Conservation (phyloP, 331 rosid genomes). For the Acacia pycnantha region DNA sequence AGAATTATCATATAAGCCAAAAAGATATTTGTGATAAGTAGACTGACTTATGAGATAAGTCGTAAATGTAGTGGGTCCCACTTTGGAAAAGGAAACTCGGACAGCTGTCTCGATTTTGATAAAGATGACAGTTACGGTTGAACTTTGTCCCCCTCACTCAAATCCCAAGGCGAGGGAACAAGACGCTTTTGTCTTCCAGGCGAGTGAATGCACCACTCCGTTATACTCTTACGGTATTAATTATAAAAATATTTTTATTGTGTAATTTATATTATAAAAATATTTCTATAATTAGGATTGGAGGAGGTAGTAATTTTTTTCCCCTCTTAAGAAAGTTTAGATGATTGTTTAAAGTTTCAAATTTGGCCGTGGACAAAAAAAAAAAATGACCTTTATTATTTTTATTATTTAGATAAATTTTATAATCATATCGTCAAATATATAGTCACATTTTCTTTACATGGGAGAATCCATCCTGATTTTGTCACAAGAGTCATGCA, state of each 20-base stretch:
- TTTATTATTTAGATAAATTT: too few species aligned
- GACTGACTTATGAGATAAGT: background rate
- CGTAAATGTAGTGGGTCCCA: constrained; percentile 14
- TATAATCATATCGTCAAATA: too few species aligned
- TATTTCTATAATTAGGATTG: too few species aligned
- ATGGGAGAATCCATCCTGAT: background rate
- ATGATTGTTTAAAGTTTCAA: too few species aligned
- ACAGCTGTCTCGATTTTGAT: constrained; percentile 20
- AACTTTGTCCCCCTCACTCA: background rate
- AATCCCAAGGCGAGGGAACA: background rate
- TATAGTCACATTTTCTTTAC: background rate
- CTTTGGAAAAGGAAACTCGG: background rate
- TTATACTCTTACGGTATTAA: too few species aligned
- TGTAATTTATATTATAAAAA: too few species aligned
- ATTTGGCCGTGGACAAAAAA: background rate
- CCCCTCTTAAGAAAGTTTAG: background rate
- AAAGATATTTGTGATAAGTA: rapidly evolving
- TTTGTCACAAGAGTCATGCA: background rate
- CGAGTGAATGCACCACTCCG: background rate
- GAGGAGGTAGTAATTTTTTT: too few species aligned
- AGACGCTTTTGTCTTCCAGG: background rate
- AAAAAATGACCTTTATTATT: background rate
- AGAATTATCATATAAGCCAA: rapidly evolving
- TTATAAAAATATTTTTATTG: too few species aligned
- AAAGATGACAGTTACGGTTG: constrained; percentile 27